phyloP scores from a whole-genome alignment of 208 protist genomes.

The Crithidia thermophila region DNA sequence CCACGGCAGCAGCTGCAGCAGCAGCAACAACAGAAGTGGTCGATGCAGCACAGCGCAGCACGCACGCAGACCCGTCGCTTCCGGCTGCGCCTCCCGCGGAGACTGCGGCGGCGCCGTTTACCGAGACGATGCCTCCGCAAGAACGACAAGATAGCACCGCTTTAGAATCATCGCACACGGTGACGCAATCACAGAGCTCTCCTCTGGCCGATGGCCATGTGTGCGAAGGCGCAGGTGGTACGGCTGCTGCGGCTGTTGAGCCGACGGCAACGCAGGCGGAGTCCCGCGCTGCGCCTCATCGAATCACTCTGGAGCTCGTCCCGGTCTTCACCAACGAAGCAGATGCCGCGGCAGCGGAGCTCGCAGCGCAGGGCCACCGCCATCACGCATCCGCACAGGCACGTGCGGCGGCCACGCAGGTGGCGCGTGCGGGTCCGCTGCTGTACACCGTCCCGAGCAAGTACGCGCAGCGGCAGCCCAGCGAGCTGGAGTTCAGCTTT shows the following conservation, averaged over 20 bases:
- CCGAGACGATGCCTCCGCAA: too few relatives aligned
- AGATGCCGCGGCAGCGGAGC: too few relatives aligned
- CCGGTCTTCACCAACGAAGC: slow-evolving; percentile 11
- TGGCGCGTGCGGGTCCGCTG: slow-evolving; percentile 31
- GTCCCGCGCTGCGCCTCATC: not conserved
- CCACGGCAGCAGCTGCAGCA: not conserved
- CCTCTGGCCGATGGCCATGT: too few relatives aligned
- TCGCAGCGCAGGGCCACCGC: not conserved
- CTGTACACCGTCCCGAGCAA: slow-evolving; percentile 29
- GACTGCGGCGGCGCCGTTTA: too few relatives aligned
- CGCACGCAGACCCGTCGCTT: too few relatives aligned
- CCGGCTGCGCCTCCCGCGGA: too few relatives aligned
- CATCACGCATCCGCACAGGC: not conserved
- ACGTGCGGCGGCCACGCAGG: slow-evolving; percentile 15
- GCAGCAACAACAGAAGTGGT: not conserved
- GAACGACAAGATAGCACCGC: too few relatives aligned
- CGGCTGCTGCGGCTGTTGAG: not conserved
- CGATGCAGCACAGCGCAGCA: too few relatives aligned
- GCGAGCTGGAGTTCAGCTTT: slow-evolving; percentile 27
- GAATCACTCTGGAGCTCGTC: slow-evolving; percentile 14
- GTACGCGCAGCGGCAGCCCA: slow-evolving; percentile 6
- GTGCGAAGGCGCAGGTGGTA: too few relatives aligned
- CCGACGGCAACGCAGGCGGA: not conserved
- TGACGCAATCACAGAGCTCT: too few relatives aligned
- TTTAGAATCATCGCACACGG: too few relatives aligned